Conservation (phyloP, 2,329 filamentous ascomycete genomes). For the Chrysoporthe deuterocubensis region DNA sequence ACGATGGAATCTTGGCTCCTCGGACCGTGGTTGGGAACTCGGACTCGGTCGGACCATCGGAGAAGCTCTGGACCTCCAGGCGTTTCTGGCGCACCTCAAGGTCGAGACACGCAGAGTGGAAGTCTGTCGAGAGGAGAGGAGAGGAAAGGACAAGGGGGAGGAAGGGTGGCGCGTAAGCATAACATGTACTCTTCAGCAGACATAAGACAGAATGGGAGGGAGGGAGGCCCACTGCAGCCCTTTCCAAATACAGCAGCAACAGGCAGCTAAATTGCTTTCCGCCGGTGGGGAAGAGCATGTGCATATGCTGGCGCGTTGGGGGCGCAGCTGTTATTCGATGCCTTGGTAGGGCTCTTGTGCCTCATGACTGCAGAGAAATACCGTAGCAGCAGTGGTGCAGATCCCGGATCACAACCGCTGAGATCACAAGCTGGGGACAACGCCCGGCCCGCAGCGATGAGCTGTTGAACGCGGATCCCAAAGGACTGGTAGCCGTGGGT, state of each 20-base stretch:
- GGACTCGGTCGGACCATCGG: neutral
- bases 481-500: neutral
- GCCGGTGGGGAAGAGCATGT: constrained; percentile 3
- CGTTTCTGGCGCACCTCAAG: neutral
- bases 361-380: constrained; percentile 18
- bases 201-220: neutral
- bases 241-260: constrained; percentile 17
- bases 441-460: constrained; percentile 5
- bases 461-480: neutral
- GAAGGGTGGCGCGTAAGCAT: neutral
- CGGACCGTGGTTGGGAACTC: neutral
- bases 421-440: neutral
- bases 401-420: constrained; percentile 10
- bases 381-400: neutral
- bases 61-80: neutral
- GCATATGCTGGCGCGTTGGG: constrained; percentile 15
- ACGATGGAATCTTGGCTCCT: neutral
- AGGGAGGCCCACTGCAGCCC: constrained; percentile 1
- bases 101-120: neutral
- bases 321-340: constrained; percentile 17
- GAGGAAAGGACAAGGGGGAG: neutral
- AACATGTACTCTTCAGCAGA: constrained; percentile 8
- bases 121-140: neutral
- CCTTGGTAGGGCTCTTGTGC: constrained; percentile 15
- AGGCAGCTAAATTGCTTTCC: constrained; percentile 13